phyloP scores from a whole-genome alignment of 306 rosid species.

The Senna siamea region DNA sequence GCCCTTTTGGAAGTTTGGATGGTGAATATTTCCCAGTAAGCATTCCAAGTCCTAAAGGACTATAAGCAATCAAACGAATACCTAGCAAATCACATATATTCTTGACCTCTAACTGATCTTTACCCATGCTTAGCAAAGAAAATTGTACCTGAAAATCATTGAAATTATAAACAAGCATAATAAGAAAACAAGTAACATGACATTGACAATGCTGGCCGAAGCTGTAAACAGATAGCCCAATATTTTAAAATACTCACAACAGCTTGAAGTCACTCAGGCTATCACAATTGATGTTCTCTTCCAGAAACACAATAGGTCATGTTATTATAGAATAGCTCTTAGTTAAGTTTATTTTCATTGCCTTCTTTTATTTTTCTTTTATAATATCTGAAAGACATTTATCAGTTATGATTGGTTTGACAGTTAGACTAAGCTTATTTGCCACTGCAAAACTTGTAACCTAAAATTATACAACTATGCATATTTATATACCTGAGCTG shows the following conservation, averaged over 20 bases:
- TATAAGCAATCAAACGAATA: conserved; percentile 83
- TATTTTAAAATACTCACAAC: too few relatives aligned
- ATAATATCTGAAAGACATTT: conserved; percentile 2
- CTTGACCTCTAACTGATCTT: conserved; percentile 83
- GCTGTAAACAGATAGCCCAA: too few relatives aligned
- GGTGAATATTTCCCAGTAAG: conserved; percentile 93
- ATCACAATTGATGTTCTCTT: conserved; percentile 10
- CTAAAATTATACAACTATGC: conserved; percentile 1
- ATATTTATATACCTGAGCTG: conserved; percentile 73
- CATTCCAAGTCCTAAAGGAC: conserved; percentile 99
- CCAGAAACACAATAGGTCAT: not conserved
- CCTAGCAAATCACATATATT: conserved; percentile 82
- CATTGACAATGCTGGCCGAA: not conserved
- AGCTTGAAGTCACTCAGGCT: not conserved
- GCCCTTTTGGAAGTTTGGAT: conserved; percentile 78
- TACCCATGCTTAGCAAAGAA: conserved; percentile 87
- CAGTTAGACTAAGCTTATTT: conserved; percentile 20
- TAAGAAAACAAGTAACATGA: conserved; percentile 3
- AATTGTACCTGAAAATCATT: conserved; percentile 74
- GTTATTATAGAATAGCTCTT: not conserved
- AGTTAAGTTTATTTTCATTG: not conserved
- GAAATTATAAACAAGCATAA: conserved; percentile 21
- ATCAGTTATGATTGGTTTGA: not conserved
- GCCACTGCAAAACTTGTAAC: conserved; percentile 25
- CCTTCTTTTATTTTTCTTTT: not conserved